These are phyloP conservation scores for Scleroderma bovista DNA, from an alignment of 768 basidiomycete genomes.

Conservation along the genomic window DNA sequence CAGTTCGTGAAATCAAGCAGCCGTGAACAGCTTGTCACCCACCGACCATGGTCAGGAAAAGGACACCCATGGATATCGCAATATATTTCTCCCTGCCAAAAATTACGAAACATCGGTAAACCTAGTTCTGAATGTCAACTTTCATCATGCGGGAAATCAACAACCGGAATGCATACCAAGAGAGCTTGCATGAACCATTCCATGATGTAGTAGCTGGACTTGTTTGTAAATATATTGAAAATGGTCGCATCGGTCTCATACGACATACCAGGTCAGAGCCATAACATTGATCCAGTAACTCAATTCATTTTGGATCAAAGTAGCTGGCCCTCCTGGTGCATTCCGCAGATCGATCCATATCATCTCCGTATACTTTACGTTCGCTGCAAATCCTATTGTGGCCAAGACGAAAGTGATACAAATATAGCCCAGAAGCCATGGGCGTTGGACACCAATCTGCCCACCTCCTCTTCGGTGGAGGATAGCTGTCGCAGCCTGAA, in stretches of 20 bases:
- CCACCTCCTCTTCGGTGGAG: neutral
- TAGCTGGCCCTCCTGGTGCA: slow-evolving; percentile 7
- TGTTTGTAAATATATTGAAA: too few species aligned
- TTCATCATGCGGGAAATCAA: neutral
- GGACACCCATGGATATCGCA: slow-evolving; percentile 11
- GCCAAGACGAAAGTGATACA: slow-evolving; percentile 22
- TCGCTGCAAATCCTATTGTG: slow-evolving; percentile 19
- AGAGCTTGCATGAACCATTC: slow-evolving; percentile 26
- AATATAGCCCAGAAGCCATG: slow-evolving; percentile 16
- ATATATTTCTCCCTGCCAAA: slow-evolving; percentile 10
- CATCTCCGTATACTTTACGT: slow-evolving; percentile 25
- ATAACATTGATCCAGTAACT: slow-evolving; percentile 16
- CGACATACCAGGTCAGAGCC: slow-evolving; percentile 13
- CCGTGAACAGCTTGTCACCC: neutral
- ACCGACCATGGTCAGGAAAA: slow-evolving; percentile 13
- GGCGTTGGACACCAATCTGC: slow-evolving; percentile 1
- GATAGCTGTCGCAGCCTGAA: slow-evolving; percentile 11
- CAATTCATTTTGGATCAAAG: slow-evolving; percentile 9
- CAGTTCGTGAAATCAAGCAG: neutral
- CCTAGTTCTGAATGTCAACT: neutral
- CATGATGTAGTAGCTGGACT: slow-evolving; percentile 20
- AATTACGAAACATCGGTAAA: slow-evolving; percentile 11
- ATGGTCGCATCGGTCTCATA: neutral
- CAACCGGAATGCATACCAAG: slow-evolving; percentile 8
- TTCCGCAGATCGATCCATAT: slow-evolving; percentile 29